Percentiles rank a stretch among this genome's conserved stretches.
Evolutionary conservation across 2,329 filamentous ascomycete genomes (phyloP).

Genomic region (Penicillium occitanis): DNA sequence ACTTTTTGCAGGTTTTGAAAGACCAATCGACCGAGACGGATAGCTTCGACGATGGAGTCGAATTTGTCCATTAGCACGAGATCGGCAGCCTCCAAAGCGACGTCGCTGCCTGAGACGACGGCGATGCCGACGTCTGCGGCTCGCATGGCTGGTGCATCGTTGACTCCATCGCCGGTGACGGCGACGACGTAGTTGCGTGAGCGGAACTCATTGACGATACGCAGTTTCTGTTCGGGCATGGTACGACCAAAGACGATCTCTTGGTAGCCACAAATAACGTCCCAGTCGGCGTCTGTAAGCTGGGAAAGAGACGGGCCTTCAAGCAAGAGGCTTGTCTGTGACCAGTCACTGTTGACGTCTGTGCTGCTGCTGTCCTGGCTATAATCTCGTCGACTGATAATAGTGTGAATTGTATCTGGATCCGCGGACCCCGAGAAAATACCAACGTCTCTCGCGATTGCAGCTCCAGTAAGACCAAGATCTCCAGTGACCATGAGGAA

Average conservation of each 20-base stretch:
- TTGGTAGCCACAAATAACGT: conserved; percentile 57
- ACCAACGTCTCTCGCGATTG: conserved; percentile 45
- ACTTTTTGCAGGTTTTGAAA: conserved; percentile 41
- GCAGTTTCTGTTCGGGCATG: conserved; percentile 45
- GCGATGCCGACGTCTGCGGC: conserved; percentile 37
- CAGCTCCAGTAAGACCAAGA: conserved; percentile 41
- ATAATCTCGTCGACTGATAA: background rate
- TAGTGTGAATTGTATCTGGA: conserved; percentile 54
- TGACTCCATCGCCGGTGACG: conserved; percentile 41
- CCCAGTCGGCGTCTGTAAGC: conserved; percentile 68
- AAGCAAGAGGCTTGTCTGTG: conserved; percentile 59
- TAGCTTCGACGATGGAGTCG: conserved; percentile 36
- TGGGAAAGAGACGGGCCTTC: conserved; percentile 65
- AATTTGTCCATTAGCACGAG: conserved; percentile 39
- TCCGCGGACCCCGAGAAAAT: conserved; percentile 45
- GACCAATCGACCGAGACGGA: conserved; percentile 35
- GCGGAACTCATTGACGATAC: conserved; percentile 45
- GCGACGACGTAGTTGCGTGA: conserved; percentile 42
- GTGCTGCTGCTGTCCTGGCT: background rate
- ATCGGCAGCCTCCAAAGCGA: conserved; percentile 43
- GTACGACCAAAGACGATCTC: conserved; percentile 51
- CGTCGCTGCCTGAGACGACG: conserved; percentile 41
- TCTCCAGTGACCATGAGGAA: conserved; percentile 50
- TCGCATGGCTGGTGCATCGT: conserved; percentile 37
- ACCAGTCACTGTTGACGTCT: conserved; percentile 22